These are phyloP conservation scores for Fragaria ananassa DNA, from an alignment of 306 rosid species.

Conservation along the genomic window DNA sequence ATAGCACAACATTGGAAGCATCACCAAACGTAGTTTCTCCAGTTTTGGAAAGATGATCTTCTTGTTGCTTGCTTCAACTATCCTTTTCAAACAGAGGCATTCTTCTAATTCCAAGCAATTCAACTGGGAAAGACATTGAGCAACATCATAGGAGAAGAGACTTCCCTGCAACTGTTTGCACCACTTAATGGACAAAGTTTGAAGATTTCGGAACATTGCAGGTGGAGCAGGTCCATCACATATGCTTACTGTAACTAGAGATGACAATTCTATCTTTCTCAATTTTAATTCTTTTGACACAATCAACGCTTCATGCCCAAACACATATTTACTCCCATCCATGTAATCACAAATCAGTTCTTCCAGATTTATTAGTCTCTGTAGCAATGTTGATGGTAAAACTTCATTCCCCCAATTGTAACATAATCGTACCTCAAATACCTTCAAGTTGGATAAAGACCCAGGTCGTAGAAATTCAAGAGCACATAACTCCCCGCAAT, in stretches of 20 bases:
- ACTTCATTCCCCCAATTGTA: not conserved
- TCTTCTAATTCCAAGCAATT: rapidly evolving
- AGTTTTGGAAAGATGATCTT: not conserved
- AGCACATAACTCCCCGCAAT: not conserved
- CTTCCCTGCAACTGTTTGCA: not conserved
- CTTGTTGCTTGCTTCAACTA: not conserved
- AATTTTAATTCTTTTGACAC: not conserved
- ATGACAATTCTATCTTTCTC: not conserved
- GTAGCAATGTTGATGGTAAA: not conserved
- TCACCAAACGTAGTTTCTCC: not conserved
- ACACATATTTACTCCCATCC: not conserved
- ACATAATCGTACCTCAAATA: rapidly evolving
- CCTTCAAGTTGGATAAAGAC: not conserved
- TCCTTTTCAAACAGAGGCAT: not conserved
- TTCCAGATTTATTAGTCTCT: not conserved
- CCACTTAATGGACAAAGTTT: not conserved
- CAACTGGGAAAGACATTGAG: not conserved
- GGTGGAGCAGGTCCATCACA: not conserved
- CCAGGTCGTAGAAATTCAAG: not conserved
- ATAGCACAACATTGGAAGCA: not conserved
- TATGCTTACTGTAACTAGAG: not conserved
- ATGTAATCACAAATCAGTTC: rapidly evolving
- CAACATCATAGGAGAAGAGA: not conserved
- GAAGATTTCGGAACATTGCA: not conserved
- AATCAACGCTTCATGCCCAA: not conserved